Evolutionary conservation across 345 rosid genomes (phyloP), one percentile per base, ranked within the genome.

Genomic region (Hirschfeldia incana): DNA sequence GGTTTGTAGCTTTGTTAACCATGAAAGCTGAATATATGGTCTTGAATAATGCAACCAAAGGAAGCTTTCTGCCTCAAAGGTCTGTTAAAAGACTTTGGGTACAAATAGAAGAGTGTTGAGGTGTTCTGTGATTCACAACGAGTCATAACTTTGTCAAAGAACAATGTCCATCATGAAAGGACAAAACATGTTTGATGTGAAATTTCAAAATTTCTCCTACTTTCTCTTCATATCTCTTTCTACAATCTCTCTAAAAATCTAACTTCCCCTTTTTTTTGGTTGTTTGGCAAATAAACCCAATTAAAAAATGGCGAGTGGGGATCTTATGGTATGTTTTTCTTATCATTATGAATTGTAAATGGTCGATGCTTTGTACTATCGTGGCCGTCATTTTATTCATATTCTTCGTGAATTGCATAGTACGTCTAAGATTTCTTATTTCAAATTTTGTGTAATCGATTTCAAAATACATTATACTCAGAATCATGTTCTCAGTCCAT

Each of bases 331-430:
- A 69, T 69, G 13, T 59, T 16, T 15, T 36, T 21, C 21, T 51
- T 26, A 63, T 60, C n/a, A 17, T 17, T 30, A 60, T 59, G 69
- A 62, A 26, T 51, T 37, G 17, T 70, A n/a, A n/a, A 62, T 33
- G 57, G 51, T 51, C 65, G 74, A 77, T 77, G 76, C 70, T 63
- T 70, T 53, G 71, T 64, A 70, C 65, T 53, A 36, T 63, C 64
- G 71, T 77, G 81, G 70, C 70, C 70, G 65, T 70, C 36, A 77
- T 51, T 70, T 44, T 70, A 77, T 77, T 77, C 76, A 77, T 70
- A 77, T 77, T 77, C 80, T 67, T 34, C 36, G 44, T 33, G 17
- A 51, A 69, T 77, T 49, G 55, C 69, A 33, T 15, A 49, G 53
- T 46, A 46, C 53, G 15, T 13, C 53, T 46, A 46, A 46, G 15